phyloP scores from a whole-genome alignment of 371 early-diverging fungal species.

The Apophysomyces variabilis region DNA sequence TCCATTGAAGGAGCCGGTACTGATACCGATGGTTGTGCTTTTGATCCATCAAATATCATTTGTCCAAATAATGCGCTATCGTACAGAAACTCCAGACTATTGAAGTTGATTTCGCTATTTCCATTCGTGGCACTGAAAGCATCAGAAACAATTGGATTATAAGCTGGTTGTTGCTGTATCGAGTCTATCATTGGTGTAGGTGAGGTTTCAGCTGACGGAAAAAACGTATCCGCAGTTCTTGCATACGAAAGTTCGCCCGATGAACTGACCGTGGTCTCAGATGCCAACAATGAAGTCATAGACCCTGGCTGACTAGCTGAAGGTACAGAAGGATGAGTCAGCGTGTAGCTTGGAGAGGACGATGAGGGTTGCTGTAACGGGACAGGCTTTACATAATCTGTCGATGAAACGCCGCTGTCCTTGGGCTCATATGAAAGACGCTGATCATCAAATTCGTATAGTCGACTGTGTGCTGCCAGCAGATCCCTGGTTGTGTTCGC shows the following conservation, averaged over 20 bases:
- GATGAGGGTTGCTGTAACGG: neutral
- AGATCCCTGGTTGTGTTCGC: constrained; percentile 44
- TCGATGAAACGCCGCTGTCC: neutral
- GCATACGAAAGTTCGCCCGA: neutral
- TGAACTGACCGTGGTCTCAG: neutral
- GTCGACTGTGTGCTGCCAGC: constrained; percentile 38
- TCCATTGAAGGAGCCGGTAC: neutral
- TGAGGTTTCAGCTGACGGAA: neutral
- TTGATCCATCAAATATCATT: constrained; percentile 44
- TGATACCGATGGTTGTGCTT: constrained; percentile 9
- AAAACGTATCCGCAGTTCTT: neutral
- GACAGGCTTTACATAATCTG: constrained; percentile 9
- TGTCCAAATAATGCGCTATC: constrained; percentile 53
- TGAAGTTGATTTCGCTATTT: constrained; percentile 37
- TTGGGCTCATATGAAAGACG: neutral
- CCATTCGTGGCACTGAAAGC: neutral
- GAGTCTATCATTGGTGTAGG: neutral
- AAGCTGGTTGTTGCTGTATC: constrained; percentile 13
- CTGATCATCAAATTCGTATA: constrained; percentile 34
- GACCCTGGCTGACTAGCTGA: neutral
- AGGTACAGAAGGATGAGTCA: neutral
- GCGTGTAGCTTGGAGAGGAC: constrained; percentile 12
- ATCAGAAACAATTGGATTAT: neutral
- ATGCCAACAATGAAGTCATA: constrained; percentile 5
- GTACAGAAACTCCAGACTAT: constrained; percentile 45